Evolutionary conservation across 2,329 filamentous ascomycete species (phyloP).

Genomic region (Xylaria polymorpha): DNA sequence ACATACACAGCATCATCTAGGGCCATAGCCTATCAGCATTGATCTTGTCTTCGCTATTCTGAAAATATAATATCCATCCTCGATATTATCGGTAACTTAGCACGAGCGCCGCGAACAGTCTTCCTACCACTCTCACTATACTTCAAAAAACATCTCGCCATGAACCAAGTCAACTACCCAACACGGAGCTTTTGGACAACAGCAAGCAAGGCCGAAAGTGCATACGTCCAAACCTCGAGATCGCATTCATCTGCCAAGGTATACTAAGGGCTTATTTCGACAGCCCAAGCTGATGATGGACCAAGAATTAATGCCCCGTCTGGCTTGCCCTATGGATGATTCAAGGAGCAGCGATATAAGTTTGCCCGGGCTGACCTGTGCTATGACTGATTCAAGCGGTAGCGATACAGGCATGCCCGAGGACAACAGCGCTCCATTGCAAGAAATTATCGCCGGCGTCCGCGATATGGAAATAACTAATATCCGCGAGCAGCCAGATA

Average conservation of each 20-base stretch:
- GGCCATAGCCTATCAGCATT: background rate
- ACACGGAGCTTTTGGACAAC: background rate
- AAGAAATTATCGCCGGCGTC: background rate
- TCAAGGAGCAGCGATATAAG: too few species aligned
- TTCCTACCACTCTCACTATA: background rate
- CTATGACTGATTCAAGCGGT: background rate
- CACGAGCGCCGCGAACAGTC: background rate
- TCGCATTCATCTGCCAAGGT: background rate
- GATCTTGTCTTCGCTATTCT: background rate
- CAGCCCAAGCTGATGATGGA: background rate
- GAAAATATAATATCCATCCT: background rate
- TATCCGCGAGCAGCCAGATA: background rate
- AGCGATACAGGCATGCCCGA: too few species aligned
- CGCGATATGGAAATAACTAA: background rate
- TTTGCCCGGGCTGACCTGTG: too few species aligned
- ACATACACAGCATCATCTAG: background rate
- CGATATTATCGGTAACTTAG: background rate
- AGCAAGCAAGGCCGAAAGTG: background rate
- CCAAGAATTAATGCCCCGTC: background rate
- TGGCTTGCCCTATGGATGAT: background rate
- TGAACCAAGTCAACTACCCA: background rate
- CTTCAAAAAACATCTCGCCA: background rate
- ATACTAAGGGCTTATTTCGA: background rate
- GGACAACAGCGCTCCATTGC: background rate
- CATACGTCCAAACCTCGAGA: background rate